Base-by-base conservation (phyloP, 2,329 filamentous ascomycete genomes). In the Fusarium vanettenii region DNA sequence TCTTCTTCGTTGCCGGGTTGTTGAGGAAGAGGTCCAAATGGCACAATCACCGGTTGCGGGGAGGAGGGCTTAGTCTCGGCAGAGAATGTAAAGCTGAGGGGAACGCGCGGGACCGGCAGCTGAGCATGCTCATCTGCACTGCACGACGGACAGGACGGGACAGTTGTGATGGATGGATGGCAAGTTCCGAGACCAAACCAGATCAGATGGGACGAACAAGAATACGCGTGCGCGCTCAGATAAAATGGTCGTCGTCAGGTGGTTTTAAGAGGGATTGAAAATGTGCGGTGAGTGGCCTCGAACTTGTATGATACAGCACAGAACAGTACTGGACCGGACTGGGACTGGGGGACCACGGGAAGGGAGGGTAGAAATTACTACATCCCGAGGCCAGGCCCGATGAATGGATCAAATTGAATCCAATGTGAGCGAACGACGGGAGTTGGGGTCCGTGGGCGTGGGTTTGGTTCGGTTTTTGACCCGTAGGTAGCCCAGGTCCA, bases 51-150 rank as follows among this genome's bases (percentile, higher is more conserved):
- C 73, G 68, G 69, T 72, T 73, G 76, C 75, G 75, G 76, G 73
- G 75, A 76, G 73, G 70, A 77, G 74, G 76, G 62, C 69, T 75
- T 78, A 73, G 75, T 74, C 72, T 74, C 70, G 67, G 67, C 60
- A 67, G 68, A 67, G 73, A 77, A 69, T 73, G 66, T 66, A 71
- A 69, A 65, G 72, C 65, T 76, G 74, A 72, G 68, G 67, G 67
- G 70, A 71, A 72, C 64, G 61, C 66, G 72, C 73, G 70, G 67
- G 65, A 70, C 63, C 70, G 66, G 72, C 69, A 73, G 41, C 68
- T 71, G 67, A 64, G 69, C 70, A 76, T 70, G 71, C 64, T 71
- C 63, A 64, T 60, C 61, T 63, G 66, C 45, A 50, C 45, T 63
- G 66, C 45, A 50, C 45, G 20, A 43, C 41, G 41, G 41, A 43